A percentile compares a stretch with the other conserved stretches of the same genome.
These are phyloP conservation scores for Coniochaeta pulveracea DNA, from an alignment of 2,329 filamentous ascomycete genomes.

Conservation along the genomic window DNA sequence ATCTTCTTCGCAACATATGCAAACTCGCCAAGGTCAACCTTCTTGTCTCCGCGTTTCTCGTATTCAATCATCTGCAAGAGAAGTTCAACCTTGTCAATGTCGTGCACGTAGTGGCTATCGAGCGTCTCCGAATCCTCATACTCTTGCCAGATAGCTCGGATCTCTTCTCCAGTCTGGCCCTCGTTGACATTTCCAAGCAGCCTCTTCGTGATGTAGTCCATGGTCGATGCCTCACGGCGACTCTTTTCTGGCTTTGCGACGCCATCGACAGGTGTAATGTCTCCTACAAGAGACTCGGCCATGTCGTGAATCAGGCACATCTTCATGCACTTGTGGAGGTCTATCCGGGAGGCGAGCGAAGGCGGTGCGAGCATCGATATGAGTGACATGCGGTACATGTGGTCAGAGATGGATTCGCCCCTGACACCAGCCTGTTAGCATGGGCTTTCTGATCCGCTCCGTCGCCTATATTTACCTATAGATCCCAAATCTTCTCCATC, in stretches of 20 bases:
- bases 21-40: constrained; percentile 77
- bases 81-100: constrained; percentile 95
- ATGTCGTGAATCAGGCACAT: constrained; percentile 98
- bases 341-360: constrained; percentile 56
- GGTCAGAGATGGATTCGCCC: constrained; percentile 89
- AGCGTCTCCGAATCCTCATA: constrained; percentile 81
- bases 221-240: constrained; percentile 74
- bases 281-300: constrained; percentile 88
- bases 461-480: too few relatives aligned
- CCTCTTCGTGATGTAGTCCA: constrained; percentile 74
- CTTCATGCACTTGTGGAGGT: constrained; percentile 75
- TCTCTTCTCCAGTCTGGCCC: constrained; percentile 51
- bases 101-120: constrained; percentile 85
- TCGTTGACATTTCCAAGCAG: constrained; percentile 66
- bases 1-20: constrained; percentile 66
- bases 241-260: constrained; percentile 82
- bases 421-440: constrained; percentile 20
- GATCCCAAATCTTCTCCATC: constrained; percentile 86
- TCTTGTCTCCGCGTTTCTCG: constrained; percentile 57
- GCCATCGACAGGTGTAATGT: constrained; percentile 88
- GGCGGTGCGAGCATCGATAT: constrained; percentile 87
- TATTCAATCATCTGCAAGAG: constrained; percentile 95
- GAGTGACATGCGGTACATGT: constrained; percentile 99
- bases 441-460: too few relatives aligned
- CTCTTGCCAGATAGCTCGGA: constrained; percentile 81